Base-by-base conservation (phyloP, 768 basidiomycete genomes). In the Cyclocybe cylindracea region DNA sequence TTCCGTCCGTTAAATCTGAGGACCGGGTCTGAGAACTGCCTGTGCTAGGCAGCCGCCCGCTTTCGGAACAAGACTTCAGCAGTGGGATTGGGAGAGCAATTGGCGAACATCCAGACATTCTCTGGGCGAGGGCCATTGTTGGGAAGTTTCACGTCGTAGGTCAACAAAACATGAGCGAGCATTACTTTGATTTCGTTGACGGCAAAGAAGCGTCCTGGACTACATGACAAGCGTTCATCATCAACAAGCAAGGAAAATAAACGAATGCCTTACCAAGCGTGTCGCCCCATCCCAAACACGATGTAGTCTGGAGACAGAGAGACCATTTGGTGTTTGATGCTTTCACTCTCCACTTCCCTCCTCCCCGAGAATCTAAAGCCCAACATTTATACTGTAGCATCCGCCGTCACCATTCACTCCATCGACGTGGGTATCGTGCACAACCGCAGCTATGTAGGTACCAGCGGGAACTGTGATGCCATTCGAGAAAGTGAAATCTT, bases 401-500 rank as follows among this genome's bases (percentile, higher is more conserved):
- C 5, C 5, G 24, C 24, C 8, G 29, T 29, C 18, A 33, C 18
- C 10, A 36, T 42, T 32, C n/a, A 56, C 58, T 34, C 46, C 41
- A 32, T 65, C 60, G 24, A 57, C 54, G 41, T 79, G 78, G 10
- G 64, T 62, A 2, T 65, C 61, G 8, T 51, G 38, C 4, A 62
- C 35, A 2, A 72, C 61, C 9, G 68, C 61, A 10, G 58, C 60
- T 2, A 79, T 36, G 10, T 67, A 56, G 3, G 70, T 70, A 3
- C 75, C 78, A 16, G 60, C 58, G 3, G 77, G 78, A 10, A 80
- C 53, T 29, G 58, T 58, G 1, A 70, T 67, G 9, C 78, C 79
- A 57, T 80, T 70, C 1, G 72, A 71, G 50, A 80, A 71, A 5
- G 73, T 76, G 55, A 69, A 72, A 44, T 77, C 75, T 42, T 70